Percentiles rank a stretch among this genome's conserved stretches.
phyloP scores from a whole-genome alignment of 176 grass and related monocot species.

The Rhynchospora tenuis region DNA sequence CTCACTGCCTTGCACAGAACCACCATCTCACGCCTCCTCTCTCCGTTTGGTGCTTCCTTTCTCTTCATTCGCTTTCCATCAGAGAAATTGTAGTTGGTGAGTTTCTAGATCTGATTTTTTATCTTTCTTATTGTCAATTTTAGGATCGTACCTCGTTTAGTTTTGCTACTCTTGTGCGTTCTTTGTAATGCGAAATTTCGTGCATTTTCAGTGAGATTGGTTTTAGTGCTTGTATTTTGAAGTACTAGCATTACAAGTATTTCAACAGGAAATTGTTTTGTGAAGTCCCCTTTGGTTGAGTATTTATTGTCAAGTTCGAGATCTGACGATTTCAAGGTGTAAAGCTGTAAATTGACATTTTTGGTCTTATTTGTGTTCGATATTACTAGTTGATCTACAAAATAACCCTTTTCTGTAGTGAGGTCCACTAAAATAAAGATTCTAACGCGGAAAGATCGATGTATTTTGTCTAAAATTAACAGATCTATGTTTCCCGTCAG shows the following conservation, averaged over 20 bases:
- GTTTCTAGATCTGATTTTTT: background rate
- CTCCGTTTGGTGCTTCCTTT: background rate
- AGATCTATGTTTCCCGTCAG: background rate
- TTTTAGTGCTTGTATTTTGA: background rate
- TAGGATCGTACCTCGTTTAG: background rate
- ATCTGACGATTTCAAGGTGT: background rate
- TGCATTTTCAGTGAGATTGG: background rate
- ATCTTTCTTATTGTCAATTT: background rate
- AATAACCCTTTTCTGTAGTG: background rate
- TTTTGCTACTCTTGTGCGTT: background rate
- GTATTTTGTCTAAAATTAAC: background rate
- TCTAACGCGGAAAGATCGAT: background rate
- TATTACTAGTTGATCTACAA: background rate
- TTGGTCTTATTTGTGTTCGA: background rate
- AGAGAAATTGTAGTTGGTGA: background rate
- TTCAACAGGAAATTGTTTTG: background rate
- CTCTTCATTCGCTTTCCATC: background rate
- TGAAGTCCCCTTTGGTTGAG: background rate
- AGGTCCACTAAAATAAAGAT: background rate
- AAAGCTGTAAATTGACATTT: background rate
- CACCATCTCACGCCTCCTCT: background rate
- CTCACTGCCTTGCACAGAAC: background rate
- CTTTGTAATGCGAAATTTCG: background rate
- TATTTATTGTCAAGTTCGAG: background rate
- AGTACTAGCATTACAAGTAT: background rate